Conservation (phyloP, 2,329 filamentous ascomycete genomes). For the Daldinia sp. region DNA sequence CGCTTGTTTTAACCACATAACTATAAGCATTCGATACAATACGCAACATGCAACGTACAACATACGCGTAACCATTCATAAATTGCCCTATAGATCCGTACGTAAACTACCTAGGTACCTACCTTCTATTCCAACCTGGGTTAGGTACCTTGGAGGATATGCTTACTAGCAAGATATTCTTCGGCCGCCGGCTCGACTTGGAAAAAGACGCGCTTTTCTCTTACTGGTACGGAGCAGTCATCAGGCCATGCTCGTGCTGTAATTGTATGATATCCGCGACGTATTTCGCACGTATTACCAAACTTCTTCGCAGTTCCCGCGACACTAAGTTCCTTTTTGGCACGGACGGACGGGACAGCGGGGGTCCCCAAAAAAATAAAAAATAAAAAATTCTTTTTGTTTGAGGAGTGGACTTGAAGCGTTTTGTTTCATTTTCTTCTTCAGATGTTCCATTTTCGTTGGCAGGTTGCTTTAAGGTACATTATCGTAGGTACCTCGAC, state of each 20-base stretch:
- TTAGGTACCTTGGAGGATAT: not conserved
- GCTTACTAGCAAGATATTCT: not conserved
- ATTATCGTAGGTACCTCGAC: too few species aligned
- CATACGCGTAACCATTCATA: too few species aligned
- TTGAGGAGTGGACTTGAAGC: not conserved
- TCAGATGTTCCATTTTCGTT: not conserved
- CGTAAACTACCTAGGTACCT: too few species aligned
- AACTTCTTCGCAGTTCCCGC: slow-evolving; percentile 6
- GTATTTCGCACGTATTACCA: slow-evolving; percentile 2
- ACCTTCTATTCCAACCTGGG: not conserved
- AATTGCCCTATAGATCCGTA: too few species aligned
- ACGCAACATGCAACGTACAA: too few species aligned
- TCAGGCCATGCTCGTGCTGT: slow-evolving; percentile 23
- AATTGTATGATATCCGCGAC: slow-evolving; percentile 34
- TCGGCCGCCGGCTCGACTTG: not conserved
- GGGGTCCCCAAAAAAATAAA: too few species aligned
- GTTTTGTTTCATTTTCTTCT: not conserved
- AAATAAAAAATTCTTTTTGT: too few species aligned
- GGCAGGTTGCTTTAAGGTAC: too few species aligned
- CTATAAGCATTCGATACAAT: too few species aligned
- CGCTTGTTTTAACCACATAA: not conserved
- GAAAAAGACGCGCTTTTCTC: slow-evolving; percentile 1
- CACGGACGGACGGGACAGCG: not conserved
- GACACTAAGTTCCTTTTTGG: slow-evolving; percentile 25
- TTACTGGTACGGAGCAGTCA: slow-evolving; percentile 19